Base-by-base conservation (phyloP, 495 filamentous ascomycete genomes). In the Thermothielavioides terrestris region DNA sequence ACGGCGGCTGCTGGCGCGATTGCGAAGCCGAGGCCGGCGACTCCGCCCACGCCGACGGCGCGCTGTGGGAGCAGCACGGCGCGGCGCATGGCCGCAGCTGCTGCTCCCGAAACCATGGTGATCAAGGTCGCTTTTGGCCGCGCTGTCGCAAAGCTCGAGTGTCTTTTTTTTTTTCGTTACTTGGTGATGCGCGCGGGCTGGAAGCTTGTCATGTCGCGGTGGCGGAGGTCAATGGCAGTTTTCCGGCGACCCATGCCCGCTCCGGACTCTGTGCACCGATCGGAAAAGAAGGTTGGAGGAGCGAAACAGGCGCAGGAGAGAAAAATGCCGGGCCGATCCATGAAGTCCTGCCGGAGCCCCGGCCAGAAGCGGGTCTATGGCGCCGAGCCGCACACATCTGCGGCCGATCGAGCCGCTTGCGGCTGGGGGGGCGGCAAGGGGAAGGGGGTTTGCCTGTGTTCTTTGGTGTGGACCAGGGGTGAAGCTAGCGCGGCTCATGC, bases 31-130 rank as follows among this genome's bases (percentile, higher is more conserved):
- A 61, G 46, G 27, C 52, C 56, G 11, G 49, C 23, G 38, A 10
- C 9, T 3, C 20, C 15, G 14, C 44, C 44, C 5, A 25, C 44
- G 47, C 41, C 31, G 39, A 49, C 36, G 28, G 49, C 50, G 51
- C 63, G 59, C 50, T 63, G 63, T 46, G 63, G 63, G 54, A 66
- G 61, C 63, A 68, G 63, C 50, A 51, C 52, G 39, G 56, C 58
- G 46, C 61, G 65, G 48, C 61, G 65, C 45, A 65, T 50, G 17
- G 49, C 54, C 54, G 43, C 34, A 18, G 54, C 46, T 50, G 61
- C 62, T 39, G 57, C 63, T 55, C 65, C 65, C 61, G 63, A 51
- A 58, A 53, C 61, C 65, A 68, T 65, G 46, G 31, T 22, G 52
- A 42, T 35, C 18, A 55, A 27, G 31, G 21, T 45, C 17, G 15